Evolutionary conservation across 2,329 filamentous ascomycete genomes (phyloP).

Genomic region (Fonsecaea erecta): DNA sequence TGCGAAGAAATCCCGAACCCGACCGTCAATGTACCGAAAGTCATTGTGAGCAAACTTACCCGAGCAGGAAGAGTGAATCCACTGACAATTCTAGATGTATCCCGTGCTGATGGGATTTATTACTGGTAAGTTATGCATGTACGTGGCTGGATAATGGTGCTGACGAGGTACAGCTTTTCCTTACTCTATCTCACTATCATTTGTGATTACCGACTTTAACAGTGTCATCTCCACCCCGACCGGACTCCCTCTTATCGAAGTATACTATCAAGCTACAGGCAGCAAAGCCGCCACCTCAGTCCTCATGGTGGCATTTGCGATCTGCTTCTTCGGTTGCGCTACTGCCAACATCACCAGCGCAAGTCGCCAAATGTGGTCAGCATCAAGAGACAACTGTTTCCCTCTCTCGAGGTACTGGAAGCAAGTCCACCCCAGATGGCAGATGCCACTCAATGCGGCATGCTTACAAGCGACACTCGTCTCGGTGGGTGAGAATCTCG

Average conservation of each 20-base stretch:
- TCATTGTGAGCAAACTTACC: conserved; percentile 34
- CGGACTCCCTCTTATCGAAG: conserved; percentile 56
- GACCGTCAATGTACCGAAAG: conserved; percentile 46
- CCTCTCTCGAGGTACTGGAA: conserved; percentile 48
- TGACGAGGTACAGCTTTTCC: conserved; percentile 33
- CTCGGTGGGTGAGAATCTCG: neutral
- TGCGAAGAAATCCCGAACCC: conserved; percentile 34
- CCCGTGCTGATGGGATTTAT: conserved; percentile 44
- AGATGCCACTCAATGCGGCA: conserved; percentile 55
- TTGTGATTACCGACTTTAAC: conserved; percentile 49
- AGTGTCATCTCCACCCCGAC: conserved; percentile 48
- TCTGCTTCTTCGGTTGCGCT: conserved; percentile 28
- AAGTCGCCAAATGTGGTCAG: conserved; percentile 48
- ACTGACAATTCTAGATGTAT: conserved; percentile 14
- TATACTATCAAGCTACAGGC: conserved; percentile 54
- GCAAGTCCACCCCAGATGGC: conserved; percentile 22
- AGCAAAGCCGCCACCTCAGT: conserved; percentile 51
- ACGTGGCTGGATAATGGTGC: neutral
- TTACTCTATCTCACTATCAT: conserved; percentile 43
- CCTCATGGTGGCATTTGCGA: conserved; percentile 54
- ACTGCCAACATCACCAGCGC: conserved; percentile 23
- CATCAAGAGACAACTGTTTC: conserved; percentile 57
- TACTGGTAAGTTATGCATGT: neutral
- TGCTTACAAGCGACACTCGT: conserved; percentile 43
- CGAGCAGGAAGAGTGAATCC: neutral